Base-by-base conservation (phyloP, 176 grass and related monocot species). In the Paspalum vaginatum region DNA sequence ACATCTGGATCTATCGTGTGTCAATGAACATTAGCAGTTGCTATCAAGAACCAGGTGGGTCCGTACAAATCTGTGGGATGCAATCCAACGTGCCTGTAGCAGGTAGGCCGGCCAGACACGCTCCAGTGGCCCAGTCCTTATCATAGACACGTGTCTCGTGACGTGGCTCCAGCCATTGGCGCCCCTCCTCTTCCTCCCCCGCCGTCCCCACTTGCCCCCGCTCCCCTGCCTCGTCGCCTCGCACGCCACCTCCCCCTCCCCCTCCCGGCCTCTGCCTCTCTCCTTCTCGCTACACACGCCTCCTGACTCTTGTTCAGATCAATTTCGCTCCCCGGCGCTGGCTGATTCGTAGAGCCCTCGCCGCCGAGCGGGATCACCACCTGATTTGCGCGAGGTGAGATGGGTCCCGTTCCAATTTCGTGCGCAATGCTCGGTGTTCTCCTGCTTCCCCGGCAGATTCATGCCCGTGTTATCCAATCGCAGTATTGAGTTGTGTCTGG, bases 61-160 rank as follows among this genome's bases (percentile, higher is more conserved):
- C 14, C n/a, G 11, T 14, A 7, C 11, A 13, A 76, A 81, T 32
- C 61, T 11, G 79, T 59, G 58, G 66, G 72, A 40, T 24, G 22
- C 44, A 9, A 42, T n/a, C 56, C 74, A 57, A 44, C 71, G 81
- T 78, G 48, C 21, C 0, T 18, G 69, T 87, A 68, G 73, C 24
- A 50, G 50, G 17, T 32, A 8, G 20, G 52, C 4, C 37, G 8
- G 26, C 52, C 70, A 18, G 61, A 62, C 66, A 69, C 49, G 77
- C 83, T 77, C 81, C 72, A 55, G 87, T 81, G 87, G 82, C 63
- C 87, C 71, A 48, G 85, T 92, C 87, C 87, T 84, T 85, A 82
- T 85, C 84, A 83, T 4, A 7, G 85, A 90, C 89, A 95, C 93
- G 93, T 92, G 93, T 84, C 64, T 69, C 68, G 70, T 92, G 93